Base-by-base conservation (phyloP, 768 basidiomycete genomes). In the Multifurca ochricompacta region DNA sequence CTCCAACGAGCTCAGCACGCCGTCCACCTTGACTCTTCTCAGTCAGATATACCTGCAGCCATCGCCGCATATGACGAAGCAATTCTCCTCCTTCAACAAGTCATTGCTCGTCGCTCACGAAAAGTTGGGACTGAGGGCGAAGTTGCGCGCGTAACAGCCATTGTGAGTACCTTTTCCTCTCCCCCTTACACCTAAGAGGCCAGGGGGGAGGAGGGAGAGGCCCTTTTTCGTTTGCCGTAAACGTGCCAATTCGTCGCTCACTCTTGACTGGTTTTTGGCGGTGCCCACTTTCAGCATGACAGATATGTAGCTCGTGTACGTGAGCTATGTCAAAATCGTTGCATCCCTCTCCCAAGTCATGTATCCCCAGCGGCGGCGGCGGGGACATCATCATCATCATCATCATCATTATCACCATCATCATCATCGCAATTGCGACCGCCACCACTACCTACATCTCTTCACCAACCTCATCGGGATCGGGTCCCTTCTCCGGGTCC, bases 41-140 rank as follows among this genome's bases (percentile, higher is more conserved):
- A n/a, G 9, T 28, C 39, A 21, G 44, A 56, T 32, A 0, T 36
- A 18, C 44, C 50, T 32, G 44, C 31, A 31, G 27, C 50, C 5
- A 28, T 56, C 19, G 39, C 31, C 1, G 45, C 43, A 2, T 56
- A 56, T 27, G 37, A 42, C 19, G 59, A 52, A 30, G 46, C 47
- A 14, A 65, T 69, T 13, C 69, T 67, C 35, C 58, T 71, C 2
- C 74, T 73, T 74, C 79, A 80, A 63, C 74, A 35, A 36, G 68
- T 64, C 28, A 62, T 68, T 21, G 32, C 37, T 6, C 50, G 44
- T 6, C 55, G 55, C 19, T 34, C 49, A 2, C 44, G 19, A 16
- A 40, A 18, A 14, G 16, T 44, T 1, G 55, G 34, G 16, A 30
- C 16, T 7, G 16, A 27, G 37, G 45, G 19, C 11, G 55, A 56